Conservation (phyloP, 176 grass and related monocot genomes). For the Carex myosuroides region DNA sequence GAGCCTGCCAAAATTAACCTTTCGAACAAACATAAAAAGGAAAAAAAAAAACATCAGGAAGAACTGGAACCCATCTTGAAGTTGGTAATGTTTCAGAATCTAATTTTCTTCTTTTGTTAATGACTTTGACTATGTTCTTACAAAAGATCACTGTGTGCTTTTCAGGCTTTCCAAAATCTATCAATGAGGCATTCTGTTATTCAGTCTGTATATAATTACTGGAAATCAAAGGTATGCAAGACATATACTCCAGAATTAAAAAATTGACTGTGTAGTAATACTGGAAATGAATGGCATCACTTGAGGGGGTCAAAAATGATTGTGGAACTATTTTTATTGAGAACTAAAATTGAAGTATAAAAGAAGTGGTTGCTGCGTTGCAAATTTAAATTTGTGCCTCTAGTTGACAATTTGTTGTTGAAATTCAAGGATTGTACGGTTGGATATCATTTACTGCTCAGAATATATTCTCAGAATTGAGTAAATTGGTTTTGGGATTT, state of each 20-base stretch:
- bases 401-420: background rate
- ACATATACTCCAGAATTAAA: slow-evolving; percentile 1
- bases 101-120: slow-evolving; percentile 15
- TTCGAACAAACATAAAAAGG: background rate
- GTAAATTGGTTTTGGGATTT: background rate
- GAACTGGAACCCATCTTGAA: background rate
- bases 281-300: background rate
- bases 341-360: background rate
- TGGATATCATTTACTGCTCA: background rate
- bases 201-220: slow-evolving; percentile 91
- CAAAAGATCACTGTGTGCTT: slow-evolving; percentile 18
- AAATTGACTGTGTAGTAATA: background rate
- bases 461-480: background rate
- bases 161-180: slow-evolving; percentile 69
- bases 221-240: slow-evolving; percentile 80
- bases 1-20: background rate
- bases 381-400: background rate
- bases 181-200: slow-evolving; percentile 59
- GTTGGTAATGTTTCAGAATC: background rate
- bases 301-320: background rate
- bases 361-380: background rate
- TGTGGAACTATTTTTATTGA: background rate
- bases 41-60: background rate
- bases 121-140: slow-evolving; percentile 25
- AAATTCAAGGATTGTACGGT: background rate